Percentiles rank a stretch among this genome's conserved stretches.
phyloP scores from a whole-genome alignment of 2,329 filamentous ascomycete species.

The Ophiostoma pallidulum region DNA sequence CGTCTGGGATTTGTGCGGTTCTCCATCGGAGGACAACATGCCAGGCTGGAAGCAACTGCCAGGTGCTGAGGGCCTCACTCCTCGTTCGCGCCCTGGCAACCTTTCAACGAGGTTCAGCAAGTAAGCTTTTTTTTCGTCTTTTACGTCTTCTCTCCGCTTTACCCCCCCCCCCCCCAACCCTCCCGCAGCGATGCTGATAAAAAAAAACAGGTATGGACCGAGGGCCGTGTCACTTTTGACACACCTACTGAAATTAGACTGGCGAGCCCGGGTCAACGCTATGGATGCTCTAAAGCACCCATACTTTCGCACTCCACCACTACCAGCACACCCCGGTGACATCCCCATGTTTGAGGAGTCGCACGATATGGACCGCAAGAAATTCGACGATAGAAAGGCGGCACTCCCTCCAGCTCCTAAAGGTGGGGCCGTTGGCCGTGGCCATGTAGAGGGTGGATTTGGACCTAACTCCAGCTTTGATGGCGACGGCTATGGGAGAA shows the following conservation, averaged over 20 bases:
- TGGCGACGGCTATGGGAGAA: conserved; percentile 41
- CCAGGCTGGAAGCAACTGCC: conserved; percentile 79
- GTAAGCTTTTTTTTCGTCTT: too few relatives aligned
- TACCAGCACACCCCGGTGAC: conserved; percentile 73
- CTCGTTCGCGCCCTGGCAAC: conserved; percentile 54
- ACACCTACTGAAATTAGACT: conserved; percentile 80
- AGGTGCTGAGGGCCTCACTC: conserved; percentile 64
- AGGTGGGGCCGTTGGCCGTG: conserved; percentile 78
- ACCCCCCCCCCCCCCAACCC: too few relatives aligned
- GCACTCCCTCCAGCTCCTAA: conserved; percentile 83
- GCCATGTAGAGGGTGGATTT: conserved; percentile 36
- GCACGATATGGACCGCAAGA: conserved; percentile 89
- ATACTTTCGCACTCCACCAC: conserved; percentile 74
- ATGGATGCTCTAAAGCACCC: conserved; percentile 87
- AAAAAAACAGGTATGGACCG: conserved; percentile 45
- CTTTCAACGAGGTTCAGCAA: conserved; percentile 67
- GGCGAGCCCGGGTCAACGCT: conserved; percentile 80
- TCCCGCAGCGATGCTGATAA: too few relatives aligned
- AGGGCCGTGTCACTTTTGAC: conserved; percentile 69
- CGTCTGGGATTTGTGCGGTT: conserved; percentile 87
- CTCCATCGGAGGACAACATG: conserved; percentile 85
- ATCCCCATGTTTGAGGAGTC: conserved; percentile 90
- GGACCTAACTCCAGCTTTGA: conserved; percentile 43
- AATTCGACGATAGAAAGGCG: conserved; percentile 77
- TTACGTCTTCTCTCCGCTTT: too few relatives aligned